Evolutionary conservation across 2,329 filamentous ascomycete genomes (phyloP).

Genomic region (Colletotrichum sp.): DNA sequence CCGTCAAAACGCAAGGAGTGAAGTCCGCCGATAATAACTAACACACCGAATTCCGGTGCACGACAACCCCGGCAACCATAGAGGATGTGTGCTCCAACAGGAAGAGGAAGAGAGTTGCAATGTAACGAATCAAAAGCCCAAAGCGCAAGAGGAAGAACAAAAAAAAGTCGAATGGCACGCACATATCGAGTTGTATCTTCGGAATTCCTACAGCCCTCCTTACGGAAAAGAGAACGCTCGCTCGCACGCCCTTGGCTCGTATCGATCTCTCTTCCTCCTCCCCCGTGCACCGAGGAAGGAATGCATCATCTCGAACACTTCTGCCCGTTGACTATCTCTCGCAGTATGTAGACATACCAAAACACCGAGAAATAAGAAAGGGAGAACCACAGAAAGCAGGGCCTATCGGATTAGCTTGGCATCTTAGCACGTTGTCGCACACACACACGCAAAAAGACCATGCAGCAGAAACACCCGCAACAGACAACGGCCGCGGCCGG

Average conservation of each 20-base stretch:
- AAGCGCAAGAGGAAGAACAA: neutral
- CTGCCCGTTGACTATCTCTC: neutral
- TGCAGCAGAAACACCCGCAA: neutral
- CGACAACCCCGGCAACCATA: neutral
- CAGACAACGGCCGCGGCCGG: neutral
- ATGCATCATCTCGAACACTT: neutral
- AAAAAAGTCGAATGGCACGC: neutral
- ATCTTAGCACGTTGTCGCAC: neutral
- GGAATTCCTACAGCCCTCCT: neutral
- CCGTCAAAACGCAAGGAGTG: neutral
- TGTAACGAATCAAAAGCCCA: neutral
- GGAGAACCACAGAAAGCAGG: neutral
- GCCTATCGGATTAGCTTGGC: neutral
- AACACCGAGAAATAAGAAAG: neutral
- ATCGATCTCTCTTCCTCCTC: neutral
- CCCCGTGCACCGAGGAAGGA: neutral
- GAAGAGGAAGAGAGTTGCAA: neutral
- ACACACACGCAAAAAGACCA: neutral
- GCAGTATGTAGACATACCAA: neutral
- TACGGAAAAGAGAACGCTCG: neutral
- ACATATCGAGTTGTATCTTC: neutral
- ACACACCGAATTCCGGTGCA: neutral
- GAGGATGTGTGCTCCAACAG: neutral
- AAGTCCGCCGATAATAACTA: neutral
- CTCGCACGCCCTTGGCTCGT: neutral